These are phyloP conservation scores for Botryotinia narcissicola DNA, from an alignment of 2,329 filamentous ascomycete species.

Conservation along the genomic window DNA sequence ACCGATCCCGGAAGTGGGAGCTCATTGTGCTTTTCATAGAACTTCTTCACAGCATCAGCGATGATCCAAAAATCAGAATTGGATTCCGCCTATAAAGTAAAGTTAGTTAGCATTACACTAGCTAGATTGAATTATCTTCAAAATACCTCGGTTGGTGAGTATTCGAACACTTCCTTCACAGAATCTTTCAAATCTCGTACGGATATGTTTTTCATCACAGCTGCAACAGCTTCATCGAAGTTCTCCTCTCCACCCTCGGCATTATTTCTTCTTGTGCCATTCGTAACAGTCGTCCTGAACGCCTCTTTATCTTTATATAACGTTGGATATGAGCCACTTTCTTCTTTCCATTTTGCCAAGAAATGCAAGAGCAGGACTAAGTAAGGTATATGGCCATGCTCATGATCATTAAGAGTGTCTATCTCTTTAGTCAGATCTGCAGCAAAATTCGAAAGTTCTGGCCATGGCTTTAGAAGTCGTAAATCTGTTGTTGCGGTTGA, in stretches of 20 bases:
- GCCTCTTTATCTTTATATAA: slow-evolving; percentile 83
- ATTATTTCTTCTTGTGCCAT: slow-evolving; percentile 66
- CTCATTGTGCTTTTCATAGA: slow-evolving; percentile 68
- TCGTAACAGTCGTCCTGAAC: slow-evolving; percentile 70
- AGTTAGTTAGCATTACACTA: slow-evolving; percentile 12
- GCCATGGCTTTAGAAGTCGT: slow-evolving; percentile 81
- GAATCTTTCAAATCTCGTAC: slow-evolving; percentile 64
- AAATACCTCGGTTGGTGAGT: slow-evolving; percentile 53
- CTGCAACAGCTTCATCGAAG: slow-evolving; percentile 85
- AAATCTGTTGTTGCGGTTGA: slow-evolving; percentile 81
- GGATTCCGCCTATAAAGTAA: slow-evolving; percentile 45
- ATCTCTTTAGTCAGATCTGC: slow-evolving; percentile 66
- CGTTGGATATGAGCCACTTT: slow-evolving; percentile 66
- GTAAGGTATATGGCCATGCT: slow-evolving; percentile 91
- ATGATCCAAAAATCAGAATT: slow-evolving; percentile 82
- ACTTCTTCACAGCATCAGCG: slow-evolving; percentile 72
- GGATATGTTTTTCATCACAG: slow-evolving; percentile 84
- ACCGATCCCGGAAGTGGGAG: slow-evolving; percentile 83
- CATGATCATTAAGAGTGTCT: slow-evolving; percentile 67
- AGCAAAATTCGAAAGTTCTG: slow-evolving; percentile 69
- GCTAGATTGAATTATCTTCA: slow-evolving; percentile 44
- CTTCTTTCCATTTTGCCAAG: slow-evolving; percentile 75
- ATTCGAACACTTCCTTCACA: slow-evolving; percentile 75
- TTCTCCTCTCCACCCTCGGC: slow-evolving; percentile 93
- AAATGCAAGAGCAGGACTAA: slow-evolving; percentile 79